phyloP scores from a whole-genome alignment of 2,329 filamentous ascomycete species.

The Gnomoniopsis smithogilvyi region DNA sequence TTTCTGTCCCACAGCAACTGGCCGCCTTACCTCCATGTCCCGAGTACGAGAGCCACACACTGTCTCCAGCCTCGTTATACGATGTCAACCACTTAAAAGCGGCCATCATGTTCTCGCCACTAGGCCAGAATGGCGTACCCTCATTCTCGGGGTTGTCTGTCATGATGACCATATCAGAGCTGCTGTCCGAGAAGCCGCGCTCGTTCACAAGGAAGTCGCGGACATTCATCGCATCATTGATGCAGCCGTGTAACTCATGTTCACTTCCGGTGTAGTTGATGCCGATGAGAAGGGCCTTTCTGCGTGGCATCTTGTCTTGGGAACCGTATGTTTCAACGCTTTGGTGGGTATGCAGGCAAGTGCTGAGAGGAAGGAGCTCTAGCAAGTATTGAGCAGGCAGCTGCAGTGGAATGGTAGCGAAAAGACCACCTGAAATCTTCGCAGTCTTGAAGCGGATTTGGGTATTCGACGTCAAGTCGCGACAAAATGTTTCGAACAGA shows the following conservation, averaged over 20 bases:
- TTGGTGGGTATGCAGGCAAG: background rate
- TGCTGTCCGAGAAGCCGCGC: constrained; percentile 31
- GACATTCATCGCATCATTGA: constrained; percentile 34
- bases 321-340: background rate
- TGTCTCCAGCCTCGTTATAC: constrained; percentile 43
- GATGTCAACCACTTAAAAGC: constrained; percentile 58
- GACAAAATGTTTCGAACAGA: background rate
- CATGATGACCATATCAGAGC: constrained; percentile 33
- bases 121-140: constrained; percentile 32
- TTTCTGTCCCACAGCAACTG: background rate
- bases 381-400: background rate
- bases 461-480: background rate
- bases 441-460: background rate
- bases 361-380: background rate
- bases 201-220: constrained; percentile 34
- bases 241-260: constrained; percentile 56
- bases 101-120: constrained; percentile 34
- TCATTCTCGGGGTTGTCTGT: constrained; percentile 30
- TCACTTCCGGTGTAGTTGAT: constrained; percentile 60
- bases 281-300: constrained; percentile 38
- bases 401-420: background rate
- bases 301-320: constrained; percentile 23
- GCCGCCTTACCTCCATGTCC: constrained; percentile 47
- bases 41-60: constrained; percentile 55
- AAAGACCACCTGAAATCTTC: background rate